Evolutionary conservation across 306 rosid genomes (phyloP).

Genomic region (Quercus cerris): DNA sequence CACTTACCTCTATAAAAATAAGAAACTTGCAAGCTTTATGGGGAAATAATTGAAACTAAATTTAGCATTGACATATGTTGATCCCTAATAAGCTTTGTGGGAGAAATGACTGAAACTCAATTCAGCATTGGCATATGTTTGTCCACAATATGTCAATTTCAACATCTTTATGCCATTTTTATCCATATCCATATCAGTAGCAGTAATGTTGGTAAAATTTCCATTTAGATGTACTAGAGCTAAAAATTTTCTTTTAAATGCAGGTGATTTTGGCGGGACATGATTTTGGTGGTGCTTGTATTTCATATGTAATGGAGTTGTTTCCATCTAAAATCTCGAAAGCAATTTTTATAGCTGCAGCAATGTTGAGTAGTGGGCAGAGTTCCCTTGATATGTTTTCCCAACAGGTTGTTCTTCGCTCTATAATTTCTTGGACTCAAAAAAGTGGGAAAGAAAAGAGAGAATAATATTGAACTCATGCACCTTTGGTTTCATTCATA

Average conservation of each 20-base stretch:
- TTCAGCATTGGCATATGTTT: not conserved
- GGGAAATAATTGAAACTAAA: not conserved
- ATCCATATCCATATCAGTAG: too few relatives aligned
- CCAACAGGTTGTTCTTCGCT: too few relatives aligned
- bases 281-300: too few relatives aligned
- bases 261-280: conserved; percentile 93
- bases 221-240: too few relatives aligned
- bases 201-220: not conserved
- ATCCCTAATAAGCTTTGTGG: too few relatives aligned
- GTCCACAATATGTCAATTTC: too few relatives aligned
- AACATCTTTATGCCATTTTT: too few relatives aligned
- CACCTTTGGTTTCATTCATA: not conserved
- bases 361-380: conserved; percentile 80
- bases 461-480: not conserved
- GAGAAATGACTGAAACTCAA: not conserved
- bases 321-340: conserved; percentile 79
- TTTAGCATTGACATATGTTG: not conserved
- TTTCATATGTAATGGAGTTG: conserved; percentile 87
- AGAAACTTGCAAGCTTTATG: not conserved
- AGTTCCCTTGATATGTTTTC: too few relatives aligned
- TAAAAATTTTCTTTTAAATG: not conserved
- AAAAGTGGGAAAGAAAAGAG: too few relatives aligned
- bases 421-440: too few relatives aligned
- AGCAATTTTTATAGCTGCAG: conserved; percentile 83
- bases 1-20: not conserved